Base-by-base conservation (phyloP, 495 filamentous ascomycete species). In the Ramalina intermedia region DNA sequence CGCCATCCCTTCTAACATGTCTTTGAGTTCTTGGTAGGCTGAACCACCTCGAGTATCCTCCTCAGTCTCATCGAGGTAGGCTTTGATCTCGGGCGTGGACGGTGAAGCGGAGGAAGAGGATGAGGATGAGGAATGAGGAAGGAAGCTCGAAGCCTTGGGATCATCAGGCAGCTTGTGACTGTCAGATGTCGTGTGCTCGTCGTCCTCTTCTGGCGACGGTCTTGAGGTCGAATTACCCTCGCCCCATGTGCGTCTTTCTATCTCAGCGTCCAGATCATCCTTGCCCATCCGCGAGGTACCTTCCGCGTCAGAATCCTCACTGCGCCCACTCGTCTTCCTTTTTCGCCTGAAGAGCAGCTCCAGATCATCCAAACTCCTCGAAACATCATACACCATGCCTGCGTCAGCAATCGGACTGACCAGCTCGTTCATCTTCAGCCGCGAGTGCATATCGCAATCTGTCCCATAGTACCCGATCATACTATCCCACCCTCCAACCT, bases 381-480 rank as follows among this genome's bases (percentile, higher is more conserved):
- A 39, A 21, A 58, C 55, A 38, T 58, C 55, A 21, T 27, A 58
- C 1, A 58, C 43, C n/a, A 21, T 21, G 1, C 45, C 55, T 0
- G 52, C 55, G 26, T 58, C 55, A n/a, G 53, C 53, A 17, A 47
- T 26, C 14, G 49, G 49, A 17, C 18, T 52, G 21, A 24, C 21
- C 41, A 70, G 73, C 11, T 63, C 64, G 14, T 56, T 56, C 72
- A 80, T 75, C n/a, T 48, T 50, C 17, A 81, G 42, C 17, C 77
- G 69, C 2, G 59, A 54, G 52, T 79, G 68, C 55, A 75, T 72
- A 45, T 81, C 78, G 59, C 78, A 81, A 54, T 80, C 76, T 2
- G 75, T 75, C 29, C 60, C 66, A 46, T 80, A 80, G 49, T 75
- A 81, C 1, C 76, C 73, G 18, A 81, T 78, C 54, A 76, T 55